Evolutionary conservation across 2,329 filamentous ascomycete species (phyloP).

Genomic region (Aspergillus hiratsukae): DNA sequence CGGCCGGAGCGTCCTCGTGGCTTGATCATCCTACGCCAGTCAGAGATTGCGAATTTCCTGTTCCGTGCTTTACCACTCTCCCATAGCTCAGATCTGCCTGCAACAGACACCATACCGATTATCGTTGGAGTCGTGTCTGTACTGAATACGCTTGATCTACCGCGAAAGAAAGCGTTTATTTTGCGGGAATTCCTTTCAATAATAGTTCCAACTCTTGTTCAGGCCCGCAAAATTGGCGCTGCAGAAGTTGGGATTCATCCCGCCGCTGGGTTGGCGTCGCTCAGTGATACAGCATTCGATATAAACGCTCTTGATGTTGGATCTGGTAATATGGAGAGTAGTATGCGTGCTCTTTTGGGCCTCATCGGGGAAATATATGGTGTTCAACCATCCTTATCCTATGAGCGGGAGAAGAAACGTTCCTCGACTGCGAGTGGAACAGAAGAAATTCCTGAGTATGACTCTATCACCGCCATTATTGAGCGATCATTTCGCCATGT

Average conservation of each 20-base stretch:
- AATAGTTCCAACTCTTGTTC: slow-evolving; percentile 77
- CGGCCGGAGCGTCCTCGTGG: slow-evolving; percentile 34
- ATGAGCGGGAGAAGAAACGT: slow-evolving; percentile 29
- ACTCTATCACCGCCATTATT: slow-evolving; percentile 36
- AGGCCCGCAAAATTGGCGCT: slow-evolving; percentile 86
- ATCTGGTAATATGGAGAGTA: slow-evolving; percentile 39
- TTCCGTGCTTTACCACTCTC: slow-evolving; percentile 68
- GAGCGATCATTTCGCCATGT: slow-evolving; percentile 45
- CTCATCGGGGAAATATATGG: slow-evolving; percentile 39
- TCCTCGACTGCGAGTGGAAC: slow-evolving; percentile 15
- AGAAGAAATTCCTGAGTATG: slow-evolving; percentile 24
- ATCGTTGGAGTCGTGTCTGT: slow-evolving; percentile 83
- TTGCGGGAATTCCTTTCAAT: slow-evolving; percentile 79
- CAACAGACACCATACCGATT: slow-evolving; percentile 72
- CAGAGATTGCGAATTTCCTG: slow-evolving; percentile 60
- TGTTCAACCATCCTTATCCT: slow-evolving; percentile 34
- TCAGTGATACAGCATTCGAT: slow-evolving; percentile 52
- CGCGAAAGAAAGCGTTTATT: slow-evolving; percentile 87
- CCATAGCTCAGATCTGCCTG: slow-evolving; percentile 57
- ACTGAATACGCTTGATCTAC: slow-evolving; percentile 71
- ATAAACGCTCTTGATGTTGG: slow-evolving; percentile 41
- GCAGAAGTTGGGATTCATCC: slow-evolving; percentile 97
- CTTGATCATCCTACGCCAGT: slow-evolving; percentile 49
- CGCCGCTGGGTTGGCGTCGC: slow-evolving; percentile 74
- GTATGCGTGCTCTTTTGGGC: slow-evolving; percentile 35